Base-by-base conservation (phyloP, 176 grass and related monocot genomes). In the Thinopyrum elongatum region DNA sequence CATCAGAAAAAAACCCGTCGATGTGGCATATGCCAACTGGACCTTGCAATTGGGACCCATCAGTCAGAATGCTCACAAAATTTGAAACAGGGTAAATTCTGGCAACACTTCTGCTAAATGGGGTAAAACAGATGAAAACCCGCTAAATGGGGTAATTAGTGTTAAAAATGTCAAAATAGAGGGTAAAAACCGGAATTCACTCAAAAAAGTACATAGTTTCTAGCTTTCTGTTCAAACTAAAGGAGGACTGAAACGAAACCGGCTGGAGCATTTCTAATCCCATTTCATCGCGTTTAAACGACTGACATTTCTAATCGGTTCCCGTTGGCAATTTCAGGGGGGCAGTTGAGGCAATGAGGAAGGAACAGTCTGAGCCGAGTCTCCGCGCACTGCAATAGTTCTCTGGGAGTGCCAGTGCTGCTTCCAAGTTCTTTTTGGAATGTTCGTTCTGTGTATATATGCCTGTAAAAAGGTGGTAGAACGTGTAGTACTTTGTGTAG, bases 311-410 rank as follows among this genome's bases (percentile, higher is more conserved):
- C 22, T 73, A 39, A 44, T 73, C 22, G 35, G 11, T 42, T 1
- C 70, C 23, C 0, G 41, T 12, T 46, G 17, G 10, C 33, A 10
- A 44, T 86, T 51, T 59, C 33, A 86, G 84, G 76, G 75, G 59
- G 64, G 76, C 49, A 1, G 65, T 67, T 0, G 64, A 71, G 6
- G 84, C 64, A 7, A 80, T 72, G 84, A 79, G 27, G 75, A 79
- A 60, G 64, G 65, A 86, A 71, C 13, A 79, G 8, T 15, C 51
- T 25, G 75, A 28, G 15, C n/a, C 21, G 28, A 17, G 34, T 25
- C 49, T 79, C 47, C 4, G 59, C 26, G 21, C 13, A 1, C 2
- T 34, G 9, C 77, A 80, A 15, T 80, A 80, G 77, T 15, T 28
- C 55, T 29, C 7, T 6, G 0, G 12, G 10, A 6, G 30, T 28